Conservation (phyloP, 2,329 filamentous ascomycete genomes). For the Juglanconis oblonga region DNA sequence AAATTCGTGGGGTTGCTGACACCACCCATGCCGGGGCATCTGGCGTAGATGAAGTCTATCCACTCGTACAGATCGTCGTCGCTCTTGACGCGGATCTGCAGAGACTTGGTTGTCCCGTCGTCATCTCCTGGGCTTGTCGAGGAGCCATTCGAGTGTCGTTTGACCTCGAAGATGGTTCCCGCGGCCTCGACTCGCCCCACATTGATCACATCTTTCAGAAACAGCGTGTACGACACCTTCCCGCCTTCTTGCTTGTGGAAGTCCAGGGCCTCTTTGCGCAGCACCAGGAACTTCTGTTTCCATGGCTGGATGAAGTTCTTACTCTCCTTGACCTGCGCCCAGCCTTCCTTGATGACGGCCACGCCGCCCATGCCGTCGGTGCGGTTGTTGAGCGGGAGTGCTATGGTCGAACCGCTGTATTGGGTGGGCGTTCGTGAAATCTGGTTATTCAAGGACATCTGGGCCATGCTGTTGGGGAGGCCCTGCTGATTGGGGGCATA, state of each 20-base stretch:
- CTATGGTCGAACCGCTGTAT: conserved; percentile 70
- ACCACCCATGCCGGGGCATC: conserved; percentile 95
- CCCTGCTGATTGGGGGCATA: conserved; percentile 70
- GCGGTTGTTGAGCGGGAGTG: conserved; percentile 58
- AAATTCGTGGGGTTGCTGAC: conserved; percentile 99
- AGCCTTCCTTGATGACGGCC: conserved; percentile 76
- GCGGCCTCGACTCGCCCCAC: conserved; percentile 89
- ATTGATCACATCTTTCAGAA: conserved; percentile 81
- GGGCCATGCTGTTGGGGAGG: conserved; percentile 74
- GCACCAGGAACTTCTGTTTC: conserved; percentile 89
- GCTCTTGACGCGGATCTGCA: conserved; percentile 90
- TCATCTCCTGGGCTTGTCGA: conserved; percentile 73
- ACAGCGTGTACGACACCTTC: conserved; percentile 82
- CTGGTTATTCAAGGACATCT: conserved; percentile 67
- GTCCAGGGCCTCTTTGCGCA: conserved; percentile 89
- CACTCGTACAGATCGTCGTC: conserved; percentile 98
- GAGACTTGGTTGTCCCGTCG: conserved; percentile 76
- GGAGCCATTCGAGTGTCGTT: conserved; percentile 65
- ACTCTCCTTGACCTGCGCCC: conserved; percentile 87
- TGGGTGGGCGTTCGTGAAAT: conserved; percentile 62
- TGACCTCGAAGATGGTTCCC: conserved; percentile 92
- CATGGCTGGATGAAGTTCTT: conserved; percentile 78
- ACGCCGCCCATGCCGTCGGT: conserved; percentile 64
- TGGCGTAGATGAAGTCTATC: conserved; percentile 97
- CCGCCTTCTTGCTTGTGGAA: conserved; percentile 90